Evolutionary conservation across 306 rosid genomes (phyloP).

Genomic region (Quercus robur): DNA sequence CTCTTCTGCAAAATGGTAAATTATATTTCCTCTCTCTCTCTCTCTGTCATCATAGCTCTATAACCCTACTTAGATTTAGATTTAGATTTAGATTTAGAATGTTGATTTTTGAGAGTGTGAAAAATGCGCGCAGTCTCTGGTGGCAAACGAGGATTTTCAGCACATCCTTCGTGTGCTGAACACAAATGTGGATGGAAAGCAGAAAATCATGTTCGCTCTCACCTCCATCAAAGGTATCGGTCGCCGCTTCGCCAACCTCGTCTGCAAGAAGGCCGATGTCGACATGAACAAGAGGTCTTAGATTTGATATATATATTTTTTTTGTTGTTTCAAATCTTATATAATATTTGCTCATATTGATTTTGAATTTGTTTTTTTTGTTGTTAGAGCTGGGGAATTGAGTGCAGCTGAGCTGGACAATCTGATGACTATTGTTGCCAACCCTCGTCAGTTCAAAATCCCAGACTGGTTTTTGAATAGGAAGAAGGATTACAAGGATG

Average conservation of each 20-base stretch:
- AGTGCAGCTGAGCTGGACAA: conserved; percentile 45
- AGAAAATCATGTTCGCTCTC: conserved; percentile 49
- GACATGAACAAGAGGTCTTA: conserved; percentile 53
- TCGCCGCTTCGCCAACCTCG: conserved; percentile 40
- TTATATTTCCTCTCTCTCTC: too few relatives aligned
- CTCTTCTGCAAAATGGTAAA: too few relatives aligned
- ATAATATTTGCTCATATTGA: not conserved
- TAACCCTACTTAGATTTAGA: too few relatives aligned
- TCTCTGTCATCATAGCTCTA: too few relatives aligned
- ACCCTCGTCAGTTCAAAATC: conserved; percentile 46
- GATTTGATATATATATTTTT: not conserved
- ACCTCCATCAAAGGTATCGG: conserved; percentile 61
- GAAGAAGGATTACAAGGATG: conserved; percentile 53
- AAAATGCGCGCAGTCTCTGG: conserved; percentile 20
- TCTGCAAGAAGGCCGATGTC: conserved; percentile 49
- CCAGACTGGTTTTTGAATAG: conserved; percentile 48
- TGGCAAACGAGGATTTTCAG: conserved; percentile 47
- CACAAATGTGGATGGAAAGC: conserved; percentile 55
- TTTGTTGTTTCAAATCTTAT: not conserved
- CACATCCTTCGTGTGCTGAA: conserved; percentile 53
- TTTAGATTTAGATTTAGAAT: too few relatives aligned
- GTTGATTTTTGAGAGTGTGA: not conserved
- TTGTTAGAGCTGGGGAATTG: conserved; percentile 39
- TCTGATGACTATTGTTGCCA: conserved; percentile 41
- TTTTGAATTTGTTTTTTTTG: not conserved